Percentiles rank a stretch among this genome's conserved stretches.
phyloP scores from a whole-genome alignment of 352 stramenopile species.

The Phytophthora ohioensis region DNA sequence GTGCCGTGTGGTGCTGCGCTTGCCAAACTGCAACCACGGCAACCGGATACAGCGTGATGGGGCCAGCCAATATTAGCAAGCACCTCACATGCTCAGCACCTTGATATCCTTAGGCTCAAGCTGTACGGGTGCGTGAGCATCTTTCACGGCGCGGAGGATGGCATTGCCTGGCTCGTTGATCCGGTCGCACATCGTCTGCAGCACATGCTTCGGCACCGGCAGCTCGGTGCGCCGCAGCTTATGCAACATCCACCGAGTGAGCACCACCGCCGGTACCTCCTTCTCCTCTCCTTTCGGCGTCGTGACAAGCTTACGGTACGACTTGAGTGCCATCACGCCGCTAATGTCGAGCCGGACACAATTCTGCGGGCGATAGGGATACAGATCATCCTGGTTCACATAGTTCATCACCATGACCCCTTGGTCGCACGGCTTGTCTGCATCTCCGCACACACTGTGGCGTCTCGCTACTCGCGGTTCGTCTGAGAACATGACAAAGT shows the following conservation, averaged over 20 bases:
- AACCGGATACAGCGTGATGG: not conserved
- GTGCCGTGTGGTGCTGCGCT: not conserved
- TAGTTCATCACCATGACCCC: constrained; percentile 48
- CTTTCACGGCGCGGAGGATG: constrained; percentile 41
- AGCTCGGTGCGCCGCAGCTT: constrained; percentile 39
- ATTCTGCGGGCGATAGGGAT: constrained; percentile 39
- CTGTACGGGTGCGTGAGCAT: constrained; percentile 18
- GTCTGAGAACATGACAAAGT: constrained; percentile 54
- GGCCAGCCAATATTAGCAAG: too few relatives aligned
- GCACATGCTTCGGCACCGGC: constrained; percentile 30
- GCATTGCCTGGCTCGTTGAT: constrained; percentile 42
- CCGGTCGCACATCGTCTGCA: constrained; percentile 43
- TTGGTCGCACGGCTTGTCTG: constrained; percentile 26
- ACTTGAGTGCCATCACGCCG: constrained; percentile 43
- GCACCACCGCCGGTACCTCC: constrained; percentile 36
- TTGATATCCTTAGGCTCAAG: constrained; percentile 30
- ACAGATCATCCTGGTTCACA: constrained; percentile 48
- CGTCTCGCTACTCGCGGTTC: constrained; percentile 7
- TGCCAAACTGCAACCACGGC: constrained; percentile 3
- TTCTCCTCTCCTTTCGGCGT: constrained; percentile 29
- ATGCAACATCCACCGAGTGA: constrained; percentile 39
- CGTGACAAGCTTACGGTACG: constrained; percentile 34
- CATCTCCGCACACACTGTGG: constrained; percentile 9
- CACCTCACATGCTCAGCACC: constrained; percentile 15
- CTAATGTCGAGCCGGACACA: constrained; percentile 47